phyloP scores from a whole-genome alignment of 768 basidiomycete species.

The Boletus huronensis region DNA sequence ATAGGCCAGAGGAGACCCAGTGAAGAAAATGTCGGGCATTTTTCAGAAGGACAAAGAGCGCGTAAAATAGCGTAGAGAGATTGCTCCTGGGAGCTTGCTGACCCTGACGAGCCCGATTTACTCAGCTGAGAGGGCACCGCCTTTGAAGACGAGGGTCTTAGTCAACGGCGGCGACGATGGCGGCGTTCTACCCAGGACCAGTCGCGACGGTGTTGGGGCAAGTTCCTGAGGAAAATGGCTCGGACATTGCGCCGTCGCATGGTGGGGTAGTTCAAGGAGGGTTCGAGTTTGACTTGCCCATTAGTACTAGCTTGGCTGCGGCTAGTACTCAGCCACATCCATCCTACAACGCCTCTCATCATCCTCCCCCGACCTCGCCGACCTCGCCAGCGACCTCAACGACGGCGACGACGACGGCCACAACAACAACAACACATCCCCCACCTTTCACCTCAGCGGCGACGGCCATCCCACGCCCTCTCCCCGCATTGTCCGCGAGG shows the following conservation, averaged over 20 bases:
- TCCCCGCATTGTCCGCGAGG: constrained; percentile 25
- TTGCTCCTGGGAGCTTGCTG: neutral
- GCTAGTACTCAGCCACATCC: constrained; percentile 24
- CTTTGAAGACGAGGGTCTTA: constrained; percentile 9
- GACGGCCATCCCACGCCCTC: constrained; percentile 33
- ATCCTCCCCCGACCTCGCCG: constrained; percentile 12
- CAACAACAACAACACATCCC: constrained; percentile 4
- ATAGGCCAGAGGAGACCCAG: neutral
- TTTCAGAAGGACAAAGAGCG: neutral
- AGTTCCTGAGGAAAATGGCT: constrained; percentile 49
- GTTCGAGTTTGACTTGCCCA: constrained; percentile 65
- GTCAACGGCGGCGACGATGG: constrained; percentile 25
- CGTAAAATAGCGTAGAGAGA: neutral
- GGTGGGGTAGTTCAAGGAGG: constrained; percentile 48
- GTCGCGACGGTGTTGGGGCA: constrained; percentile 44
- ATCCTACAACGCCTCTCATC: constrained; percentile 9
- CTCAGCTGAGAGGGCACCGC: constrained; percentile 21
- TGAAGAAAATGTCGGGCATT: neutral
- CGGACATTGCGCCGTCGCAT: constrained; percentile 46
- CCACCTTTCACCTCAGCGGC: constrained; percentile 19
- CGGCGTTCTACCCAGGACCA: constrained; percentile 45
- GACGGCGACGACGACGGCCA: constrained; percentile 10
- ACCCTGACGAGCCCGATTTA: constrained; percentile 18
- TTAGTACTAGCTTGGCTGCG: constrained; percentile 32
- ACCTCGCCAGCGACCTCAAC: constrained; percentile 9